Evolutionary conservation across 1,139 yeast genomes (phyloP).

Genomic region (Suhomyces bolitotheri): DNA sequence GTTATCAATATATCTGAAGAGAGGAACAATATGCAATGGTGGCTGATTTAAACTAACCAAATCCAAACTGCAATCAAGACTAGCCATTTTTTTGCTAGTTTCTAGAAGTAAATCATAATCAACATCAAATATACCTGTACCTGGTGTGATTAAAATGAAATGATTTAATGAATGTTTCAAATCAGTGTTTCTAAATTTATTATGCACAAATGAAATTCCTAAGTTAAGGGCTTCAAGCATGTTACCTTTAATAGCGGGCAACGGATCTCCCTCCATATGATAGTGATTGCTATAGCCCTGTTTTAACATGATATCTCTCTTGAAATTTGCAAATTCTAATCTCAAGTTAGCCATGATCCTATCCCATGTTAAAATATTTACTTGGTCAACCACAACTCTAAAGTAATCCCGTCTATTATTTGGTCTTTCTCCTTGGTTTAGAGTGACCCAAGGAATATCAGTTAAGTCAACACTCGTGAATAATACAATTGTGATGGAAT

Average conservation of each 20-base stretch:
- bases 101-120: conserved; percentile 74
- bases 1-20: conserved; percentile 64
- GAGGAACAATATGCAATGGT: conserved; percentile 88
- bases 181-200: conserved; percentile 83
- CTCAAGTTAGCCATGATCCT: conserved; percentile 87
- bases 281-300: conserved; percentile 37
- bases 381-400: conserved; percentile 94
- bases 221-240: conserved; percentile 82
- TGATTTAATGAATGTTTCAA: conserved; percentile 84
- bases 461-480: conserved; percentile 79
- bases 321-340: conserved; percentile 80
- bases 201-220: conserved; percentile 76
- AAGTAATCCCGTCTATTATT: conserved; percentile 74
- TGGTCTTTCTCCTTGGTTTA: conserved; percentile 73
- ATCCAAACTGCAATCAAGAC: conserved; percentile 84
- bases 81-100: conserved; percentile 73
- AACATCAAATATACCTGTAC: conserved; percentile 91
- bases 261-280: conserved; percentile 55
- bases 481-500: conserved; percentile 84
- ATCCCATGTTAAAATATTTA: conserved; percentile 83
- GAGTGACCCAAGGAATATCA: conserved; percentile 53
- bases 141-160: conserved; percentile 84
- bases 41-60: conserved; percentile 86
- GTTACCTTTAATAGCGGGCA: conserved; percentile 90
- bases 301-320: conserved; percentile 64